phyloP scores from a whole-genome alignment of 768 basidiomycete genomes.

The Auriscalpium vulgare region DNA sequence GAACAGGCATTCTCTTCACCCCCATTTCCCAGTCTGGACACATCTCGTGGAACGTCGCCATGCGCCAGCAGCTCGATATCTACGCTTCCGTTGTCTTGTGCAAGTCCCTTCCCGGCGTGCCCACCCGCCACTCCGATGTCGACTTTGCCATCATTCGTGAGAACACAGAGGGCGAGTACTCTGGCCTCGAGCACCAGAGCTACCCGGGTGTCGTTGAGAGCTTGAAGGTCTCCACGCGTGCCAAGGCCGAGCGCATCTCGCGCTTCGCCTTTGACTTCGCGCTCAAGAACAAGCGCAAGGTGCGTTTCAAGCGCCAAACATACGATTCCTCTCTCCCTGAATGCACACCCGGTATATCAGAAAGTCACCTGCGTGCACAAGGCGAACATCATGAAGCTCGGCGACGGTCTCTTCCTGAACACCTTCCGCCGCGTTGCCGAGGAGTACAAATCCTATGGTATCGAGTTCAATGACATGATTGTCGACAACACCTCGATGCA shows the following conservation, averaged over 20 bases:
- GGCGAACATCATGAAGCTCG: slow-evolving; percentile 99
- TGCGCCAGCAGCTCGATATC: slow-evolving; percentile 98
- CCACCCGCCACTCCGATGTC: slow-evolving; percentile 93
- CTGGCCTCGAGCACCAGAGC: slow-evolving; percentile 95
- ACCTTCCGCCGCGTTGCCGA: slow-evolving; percentile 95
- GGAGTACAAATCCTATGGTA: slow-evolving; percentile 90
- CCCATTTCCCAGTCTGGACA: slow-evolving; percentile 94
- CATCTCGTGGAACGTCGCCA: slow-evolving; percentile 99
- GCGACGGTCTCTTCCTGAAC: slow-evolving; percentile 97
- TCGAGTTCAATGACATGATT: slow-evolving; percentile 96
- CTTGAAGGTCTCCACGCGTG: slow-evolving; percentile 92
- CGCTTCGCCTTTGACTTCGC: slow-evolving; percentile 99
- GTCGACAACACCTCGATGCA: slow-evolving; percentile 99
- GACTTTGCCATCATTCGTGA: slow-evolving; percentile 99
- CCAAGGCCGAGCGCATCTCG: slow-evolving; percentile 92
- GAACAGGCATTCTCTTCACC: slow-evolving; percentile 91
- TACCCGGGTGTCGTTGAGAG: slow-evolving; percentile 98
- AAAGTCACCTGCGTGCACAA: slow-evolving; percentile 99
- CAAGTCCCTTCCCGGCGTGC: slow-evolving; percentile 94
- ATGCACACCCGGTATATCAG: slow-evolving; percentile 30
- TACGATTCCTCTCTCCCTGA: neutral
- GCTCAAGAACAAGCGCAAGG: slow-evolving; percentile 96
- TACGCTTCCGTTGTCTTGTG: slow-evolving; percentile 98
- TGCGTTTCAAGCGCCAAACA: slow-evolving; percentile 22
- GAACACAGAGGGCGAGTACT: slow-evolving; percentile 99